phyloP scores from a whole-genome alignment of 1,284 basidiomycete genomes.

The Ustilago vetiveriae region DNA sequence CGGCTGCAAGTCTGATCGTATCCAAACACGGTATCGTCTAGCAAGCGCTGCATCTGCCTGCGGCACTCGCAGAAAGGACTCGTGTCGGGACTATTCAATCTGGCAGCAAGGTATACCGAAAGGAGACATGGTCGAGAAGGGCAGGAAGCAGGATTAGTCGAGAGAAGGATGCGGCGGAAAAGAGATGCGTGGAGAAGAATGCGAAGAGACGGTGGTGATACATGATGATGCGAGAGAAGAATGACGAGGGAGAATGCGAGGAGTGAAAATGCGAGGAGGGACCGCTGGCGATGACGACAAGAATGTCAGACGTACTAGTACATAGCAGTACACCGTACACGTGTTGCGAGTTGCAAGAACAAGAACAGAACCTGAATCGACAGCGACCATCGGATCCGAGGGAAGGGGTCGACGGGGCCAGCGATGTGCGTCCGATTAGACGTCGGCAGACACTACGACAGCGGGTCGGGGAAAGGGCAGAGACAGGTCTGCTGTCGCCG shows the following conservation, averaged over 20 bases:
- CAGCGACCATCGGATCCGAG: constrained; percentile 3
- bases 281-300: constrained; percentile 2
- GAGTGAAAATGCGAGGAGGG: background rate
- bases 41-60: constrained; percentile 26
- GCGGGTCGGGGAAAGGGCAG: constrained; percentile 33
- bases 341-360: constrained; percentile 6
- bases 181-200: constrained; percentile 15
- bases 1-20: background rate
- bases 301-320: constrained; percentile 19
- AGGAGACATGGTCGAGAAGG: constrained; percentile 8
- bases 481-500: constrained; percentile 5
- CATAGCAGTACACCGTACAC: too few species aligned
- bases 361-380: constrained; percentile 4
- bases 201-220: constrained; percentile 32
- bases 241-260: constrained; percentile 2
- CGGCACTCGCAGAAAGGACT: background rate
- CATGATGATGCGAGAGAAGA: constrained; percentile 30
- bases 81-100: too few species aligned
- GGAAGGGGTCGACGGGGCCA: background rate
- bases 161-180: constrained; percentile 2
- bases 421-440: constrained; percentile 15
- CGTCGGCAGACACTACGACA: constrained; percentile 16
- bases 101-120: too few species aligned
- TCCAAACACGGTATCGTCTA: background rate
- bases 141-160: constrained; percentile 10